These are phyloP conservation scores for Echites panduratus DNA, from an alignment of 257 asterid species.

Conservation along the genomic window DNA sequence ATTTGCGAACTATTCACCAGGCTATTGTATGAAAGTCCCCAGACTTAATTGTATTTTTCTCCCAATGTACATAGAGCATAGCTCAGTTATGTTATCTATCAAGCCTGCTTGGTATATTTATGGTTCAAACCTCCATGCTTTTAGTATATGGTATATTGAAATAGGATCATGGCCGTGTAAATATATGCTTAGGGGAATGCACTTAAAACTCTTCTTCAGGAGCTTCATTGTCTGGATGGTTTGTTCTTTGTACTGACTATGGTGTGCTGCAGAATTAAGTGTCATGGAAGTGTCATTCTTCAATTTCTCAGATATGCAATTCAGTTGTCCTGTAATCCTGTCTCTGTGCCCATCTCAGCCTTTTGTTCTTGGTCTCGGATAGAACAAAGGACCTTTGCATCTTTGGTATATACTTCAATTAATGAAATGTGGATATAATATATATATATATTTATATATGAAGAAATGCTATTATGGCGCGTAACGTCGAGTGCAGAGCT, in stretches of 20 bases:
- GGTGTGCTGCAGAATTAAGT: not conserved
- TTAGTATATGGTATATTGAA: not conserved
- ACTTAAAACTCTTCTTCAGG: not conserved
- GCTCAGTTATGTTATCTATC: not conserved
- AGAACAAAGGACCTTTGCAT: not conserved
- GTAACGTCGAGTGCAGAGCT: too few relatives aligned
- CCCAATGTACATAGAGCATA: slow-evolving; percentile 1
- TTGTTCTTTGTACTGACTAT: not conserved
- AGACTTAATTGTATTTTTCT: not conserved
- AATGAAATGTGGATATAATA: not conserved
- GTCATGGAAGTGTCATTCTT: not conserved
- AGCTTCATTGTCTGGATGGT: not conserved
- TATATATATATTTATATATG: too few relatives aligned
- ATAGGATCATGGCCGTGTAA: not conserved
- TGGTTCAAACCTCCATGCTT: not conserved
- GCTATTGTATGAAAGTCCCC: slow-evolving; percentile 28
- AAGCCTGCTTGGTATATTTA: not conserved
- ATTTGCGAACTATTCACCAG: slow-evolving; percentile 57
- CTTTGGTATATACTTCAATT: not conserved
- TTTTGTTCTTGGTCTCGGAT: not conserved
- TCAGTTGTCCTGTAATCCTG: too few relatives aligned
- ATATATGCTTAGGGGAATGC: slow-evolving; percentile 9
- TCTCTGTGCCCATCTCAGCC: too few relatives aligned
- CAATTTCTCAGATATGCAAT: not conserved
- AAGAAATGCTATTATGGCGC: too few relatives aligned